Evolutionary conservation across 768 basidiomycete genomes (phyloP), one percentile per base, ranked within the genome.

Genomic region (Xerocomellus amylosporus): DNA sequence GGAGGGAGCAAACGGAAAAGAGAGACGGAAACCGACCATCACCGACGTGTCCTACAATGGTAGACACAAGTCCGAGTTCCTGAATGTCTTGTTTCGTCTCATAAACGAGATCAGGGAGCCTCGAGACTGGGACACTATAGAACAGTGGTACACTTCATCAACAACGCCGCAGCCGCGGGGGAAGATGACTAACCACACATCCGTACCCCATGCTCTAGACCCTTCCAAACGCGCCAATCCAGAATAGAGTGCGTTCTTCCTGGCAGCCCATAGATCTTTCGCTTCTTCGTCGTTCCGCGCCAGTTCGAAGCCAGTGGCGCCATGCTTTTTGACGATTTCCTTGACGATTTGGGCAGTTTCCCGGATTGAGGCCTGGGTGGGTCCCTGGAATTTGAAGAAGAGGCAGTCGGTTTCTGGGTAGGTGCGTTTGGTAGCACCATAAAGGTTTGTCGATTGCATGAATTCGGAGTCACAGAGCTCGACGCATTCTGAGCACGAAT

Each of bases 331-430:
- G 9, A 81, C 77, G 30, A 91, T 75, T 46, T 71, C 71, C 58
- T 83, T 74, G 24, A 87, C 83, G 15, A 86, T 75, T 7, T 74
- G 71, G 0, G 85, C 81, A 0, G 85, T 83, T 58, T 88, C 87
- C 2, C 74, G 66, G n/a, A 91, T 71, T 4, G 84, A 78, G 2
- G 77, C 72, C 1, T 75, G 72, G 1, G 84, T 80, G 9, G 85
- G 79, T 12, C 89, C 89, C 62, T 92, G 89, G 68, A 96, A 84
- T 68, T 93, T 92, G 79, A 96, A 88, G 74, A 93, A 91, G 12
- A 96, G 76, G 20, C 80, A 83, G 65, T 92, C 89, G 26, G 73
- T 74, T 49, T 79, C 82, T 1, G 80, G 79, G 71, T 84, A 91
- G 55, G 77, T 78, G 38, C 75, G 78, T 36, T 68, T 67, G 28